Base-by-base conservation (phyloP, 169 alveolate species). In the Cryptosporidium bovis region DNA sequence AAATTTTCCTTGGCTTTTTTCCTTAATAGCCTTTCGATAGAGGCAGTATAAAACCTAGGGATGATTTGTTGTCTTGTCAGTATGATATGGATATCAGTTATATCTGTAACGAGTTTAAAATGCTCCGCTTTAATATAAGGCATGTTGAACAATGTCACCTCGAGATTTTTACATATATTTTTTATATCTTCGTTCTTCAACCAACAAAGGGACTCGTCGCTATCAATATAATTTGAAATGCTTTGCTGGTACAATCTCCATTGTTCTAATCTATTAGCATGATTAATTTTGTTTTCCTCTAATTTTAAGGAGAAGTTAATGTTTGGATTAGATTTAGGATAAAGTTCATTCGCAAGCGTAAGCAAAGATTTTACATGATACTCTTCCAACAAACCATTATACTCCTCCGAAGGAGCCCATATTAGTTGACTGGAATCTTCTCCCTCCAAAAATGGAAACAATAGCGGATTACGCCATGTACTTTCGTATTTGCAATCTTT, bases 401-500 rank as follows among this genome's bases (percentile, higher is more conserved):
- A 60, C 29, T 77, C 87, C 4, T 55, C 31, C 4, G 69, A 56
- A 6, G 87, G 87, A 13, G 87, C 87, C 87, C 87, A 77, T 24
- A 77, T 77, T 1, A 62, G 20, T 33, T 12, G 27, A 12, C 8
- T 60, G 0, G 51, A 24, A 2, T 77, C 71, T 24, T 34, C 62
- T 24, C 87, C 87, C 64, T 77, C 87, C 2, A 77, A 18, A 15
- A 77, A 77, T 6, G 87, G 87, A 77, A 60, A 77, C 71, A 77
- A 33, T 18, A 77, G 6, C 1, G 87, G 87, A 44, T 58, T 77
- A 15, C 69, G 36, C 18, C 6, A n/a, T 15, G 36, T 53, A 10
- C 5, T 18, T 7, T 24, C 7, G 1, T 20, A 27, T n/a, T 27
- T 40, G 31, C 87, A 77, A 12, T 62, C 18, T 27, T 56, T 27